Evolutionary conservation across 805 yeast species (phyloP).

Genomic region (Candida argentea): DNA sequence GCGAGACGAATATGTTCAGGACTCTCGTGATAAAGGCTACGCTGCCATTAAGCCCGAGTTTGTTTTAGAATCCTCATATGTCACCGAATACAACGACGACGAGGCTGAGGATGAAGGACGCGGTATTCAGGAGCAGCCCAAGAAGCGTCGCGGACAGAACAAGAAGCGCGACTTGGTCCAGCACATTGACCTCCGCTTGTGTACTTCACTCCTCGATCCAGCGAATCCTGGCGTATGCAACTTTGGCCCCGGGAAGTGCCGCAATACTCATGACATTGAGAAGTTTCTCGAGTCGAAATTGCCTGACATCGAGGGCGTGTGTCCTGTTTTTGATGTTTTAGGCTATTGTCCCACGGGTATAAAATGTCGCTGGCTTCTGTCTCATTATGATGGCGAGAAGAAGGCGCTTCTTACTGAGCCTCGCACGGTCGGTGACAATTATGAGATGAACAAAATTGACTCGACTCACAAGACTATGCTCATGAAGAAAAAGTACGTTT

Average conservation of each 20-base stretch:
- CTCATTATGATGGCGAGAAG: conserved; percentile 49
- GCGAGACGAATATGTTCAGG: too few species aligned
- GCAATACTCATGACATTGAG: conserved; percentile 65
- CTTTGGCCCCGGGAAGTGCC: conserved; percentile 63
- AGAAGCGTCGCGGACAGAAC: conserved; percentile 69
- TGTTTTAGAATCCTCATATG: conserved; percentile 40
- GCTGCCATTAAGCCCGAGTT: conserved; percentile 73
- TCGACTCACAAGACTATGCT: conserved; percentile 35
- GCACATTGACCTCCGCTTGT: conserved; percentile 54
- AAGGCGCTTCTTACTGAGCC: conserved; percentile 37
- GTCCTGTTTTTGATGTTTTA: conserved; percentile 74
- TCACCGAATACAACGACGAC: conserved; percentile 31
- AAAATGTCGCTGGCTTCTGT: conserved; percentile 82
- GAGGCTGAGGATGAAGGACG: conserved; percentile 37
- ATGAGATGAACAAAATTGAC: conserved; percentile 57
- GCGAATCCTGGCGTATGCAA: conserved; percentile 38
- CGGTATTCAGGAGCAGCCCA: conserved; percentile 17
- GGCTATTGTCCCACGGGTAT: conserved; percentile 92
- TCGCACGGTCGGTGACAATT: conserved; percentile 21
- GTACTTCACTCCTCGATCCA: conserved; percentile 55
- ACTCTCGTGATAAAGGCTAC: conserved; percentile 42
- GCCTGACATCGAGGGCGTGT: conserved; percentile 60
- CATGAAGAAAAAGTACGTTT: conserved; percentile 53
- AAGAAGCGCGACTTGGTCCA: conserved; percentile 72
- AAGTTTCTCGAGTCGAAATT: conserved; percentile 58